phyloP scores from a whole-genome alignment of 2,329 filamentous ascomycete genomes.

The Tolypocladium inflatum region DNA sequence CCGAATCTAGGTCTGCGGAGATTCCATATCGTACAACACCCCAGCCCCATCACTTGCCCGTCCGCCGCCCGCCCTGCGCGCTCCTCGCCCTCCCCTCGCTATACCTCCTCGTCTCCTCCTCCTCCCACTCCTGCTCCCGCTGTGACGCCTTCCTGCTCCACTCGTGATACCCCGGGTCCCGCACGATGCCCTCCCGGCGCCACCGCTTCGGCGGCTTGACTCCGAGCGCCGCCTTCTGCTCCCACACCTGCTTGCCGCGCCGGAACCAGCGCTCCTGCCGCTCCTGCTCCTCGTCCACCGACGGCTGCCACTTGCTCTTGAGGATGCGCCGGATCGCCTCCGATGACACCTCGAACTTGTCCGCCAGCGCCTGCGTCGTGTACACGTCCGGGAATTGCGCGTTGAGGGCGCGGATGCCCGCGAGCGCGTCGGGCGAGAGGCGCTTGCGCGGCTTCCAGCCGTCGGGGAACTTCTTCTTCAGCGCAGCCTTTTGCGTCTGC shows the following conservation, averaged over 20 bases:
- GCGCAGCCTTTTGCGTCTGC: constrained; percentile 65
- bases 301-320: constrained; percentile 64
- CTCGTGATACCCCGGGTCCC: constrained; percentile 32
- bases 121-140: constrained; percentile 17
- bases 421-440: constrained; percentile 82
- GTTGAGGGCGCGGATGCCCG: constrained; percentile 81
- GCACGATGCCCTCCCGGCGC: constrained; percentile 43
- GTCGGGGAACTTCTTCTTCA: constrained; percentile 69
- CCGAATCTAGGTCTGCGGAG: not conserved
- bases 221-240: constrained; percentile 48
- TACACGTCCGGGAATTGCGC: constrained; percentile 67
- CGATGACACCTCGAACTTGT: constrained; percentile 75
- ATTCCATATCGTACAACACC: not conserved
- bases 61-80: not conserved
- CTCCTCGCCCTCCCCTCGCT: constrained; percentile 11
- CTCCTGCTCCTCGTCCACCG: constrained; percentile 44
- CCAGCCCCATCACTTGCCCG: not conserved
- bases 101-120: constrained; percentile 16
- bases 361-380: constrained; percentile 61
- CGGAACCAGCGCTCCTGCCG: constrained; percentile 53
- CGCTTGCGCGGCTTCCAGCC: constrained; percentile 79
- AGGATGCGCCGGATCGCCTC: constrained; percentile 85
- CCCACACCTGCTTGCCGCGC: constrained; percentile 51
- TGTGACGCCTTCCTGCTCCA: constrained; percentile 17
- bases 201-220: constrained; percentile 52